Evolutionary conservation across 257 asterid species (phyloP).

Genomic region (Nicotiana tabacum): DNA sequence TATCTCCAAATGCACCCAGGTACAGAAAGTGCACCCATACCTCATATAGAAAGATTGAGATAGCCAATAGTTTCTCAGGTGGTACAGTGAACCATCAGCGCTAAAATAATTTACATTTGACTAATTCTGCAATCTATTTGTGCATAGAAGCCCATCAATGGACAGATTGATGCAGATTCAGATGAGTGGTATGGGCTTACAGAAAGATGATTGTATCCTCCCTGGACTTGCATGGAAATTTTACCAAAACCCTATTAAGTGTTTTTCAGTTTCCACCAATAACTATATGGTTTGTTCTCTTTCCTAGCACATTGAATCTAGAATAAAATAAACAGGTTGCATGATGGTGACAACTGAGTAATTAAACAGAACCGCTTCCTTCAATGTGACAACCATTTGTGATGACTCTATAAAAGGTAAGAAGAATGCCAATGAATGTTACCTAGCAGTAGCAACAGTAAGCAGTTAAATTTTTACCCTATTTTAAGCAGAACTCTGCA

Average conservation of each 20-base stretch:
- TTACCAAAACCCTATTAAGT: not conserved
- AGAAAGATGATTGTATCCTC: not conserved
- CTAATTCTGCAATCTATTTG: not conserved
- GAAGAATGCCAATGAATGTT: not conserved
- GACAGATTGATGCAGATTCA: not conserved
- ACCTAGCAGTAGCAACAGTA: not conserved
- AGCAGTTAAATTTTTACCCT: not conserved
- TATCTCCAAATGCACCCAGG: not conserved
- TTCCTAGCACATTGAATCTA: not conserved
- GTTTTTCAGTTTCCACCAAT: not conserved
- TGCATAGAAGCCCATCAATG: not conserved
- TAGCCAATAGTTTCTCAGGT: not conserved
- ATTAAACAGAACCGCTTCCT: not conserved
- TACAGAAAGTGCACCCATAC: not conserved
- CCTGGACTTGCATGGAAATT: not conserved
- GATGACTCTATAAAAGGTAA: not conserved
- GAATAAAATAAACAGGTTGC: not conserved
- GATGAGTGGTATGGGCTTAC: not conserved
- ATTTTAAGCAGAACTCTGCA: constrained; percentile 1
- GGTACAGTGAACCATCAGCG: not conserved
- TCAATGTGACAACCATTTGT: not conserved
- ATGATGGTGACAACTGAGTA: not conserved
- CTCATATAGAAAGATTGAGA: constrained; percentile 6
- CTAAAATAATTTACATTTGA: not conserved
- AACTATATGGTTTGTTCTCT: not conserved